Evolutionary conservation across 495 filamentous ascomycete species (phyloP).

Genomic region (Lophium mytilinum): DNA sequence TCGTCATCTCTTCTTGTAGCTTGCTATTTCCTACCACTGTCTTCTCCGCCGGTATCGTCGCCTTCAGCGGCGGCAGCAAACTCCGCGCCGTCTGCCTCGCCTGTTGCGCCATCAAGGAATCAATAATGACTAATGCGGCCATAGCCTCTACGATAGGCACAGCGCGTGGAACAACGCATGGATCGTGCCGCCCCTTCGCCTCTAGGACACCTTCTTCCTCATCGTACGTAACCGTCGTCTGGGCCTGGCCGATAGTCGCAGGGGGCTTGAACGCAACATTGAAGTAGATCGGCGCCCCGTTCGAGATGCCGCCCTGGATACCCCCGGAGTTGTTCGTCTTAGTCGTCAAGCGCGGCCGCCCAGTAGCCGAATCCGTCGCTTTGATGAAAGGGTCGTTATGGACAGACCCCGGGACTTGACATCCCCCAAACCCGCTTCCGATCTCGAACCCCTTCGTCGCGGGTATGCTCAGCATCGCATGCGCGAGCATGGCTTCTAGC

Average conservation of each 20-base stretch:
- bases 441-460: slow-evolving; percentile 97
- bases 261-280: slow-evolving; percentile 91
- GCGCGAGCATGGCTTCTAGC: slow-evolving; percentile 85
- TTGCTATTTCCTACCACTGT: neutral
- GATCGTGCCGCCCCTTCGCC: slow-evolving; percentile 93
- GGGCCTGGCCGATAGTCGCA: slow-evolving; percentile 89
- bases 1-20: neutral
- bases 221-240: slow-evolving; percentile 75
- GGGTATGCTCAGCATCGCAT: slow-evolving; percentile 95
- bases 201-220: slow-evolving; percentile 65
- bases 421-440: slow-evolving; percentile 86
- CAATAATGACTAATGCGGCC: slow-evolving; percentile 85
- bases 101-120: slow-evolving; percentile 83
- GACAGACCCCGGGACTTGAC: slow-evolving; percentile 75
- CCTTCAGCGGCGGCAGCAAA: slow-evolving; percentile 17
- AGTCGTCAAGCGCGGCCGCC: slow-evolving; percentile 58
- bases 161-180: slow-evolving; percentile 88
- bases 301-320: slow-evolving; percentile 94
- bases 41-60: slow-evolving; percentile 1
- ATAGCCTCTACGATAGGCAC: slow-evolving; percentile 96
- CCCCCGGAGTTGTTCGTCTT: slow-evolving; percentile 95
- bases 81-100: slow-evolving; percentile 41
- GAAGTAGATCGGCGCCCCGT: slow-evolving; percentile 94
- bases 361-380: slow-evolving; percentile 19
- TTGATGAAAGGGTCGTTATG: slow-evolving; percentile 91